These are phyloP conservation scores for Fusarium globosum DNA, from an alignment of 2,329 filamentous ascomycete genomes.

Conservation along the genomic window DNA sequence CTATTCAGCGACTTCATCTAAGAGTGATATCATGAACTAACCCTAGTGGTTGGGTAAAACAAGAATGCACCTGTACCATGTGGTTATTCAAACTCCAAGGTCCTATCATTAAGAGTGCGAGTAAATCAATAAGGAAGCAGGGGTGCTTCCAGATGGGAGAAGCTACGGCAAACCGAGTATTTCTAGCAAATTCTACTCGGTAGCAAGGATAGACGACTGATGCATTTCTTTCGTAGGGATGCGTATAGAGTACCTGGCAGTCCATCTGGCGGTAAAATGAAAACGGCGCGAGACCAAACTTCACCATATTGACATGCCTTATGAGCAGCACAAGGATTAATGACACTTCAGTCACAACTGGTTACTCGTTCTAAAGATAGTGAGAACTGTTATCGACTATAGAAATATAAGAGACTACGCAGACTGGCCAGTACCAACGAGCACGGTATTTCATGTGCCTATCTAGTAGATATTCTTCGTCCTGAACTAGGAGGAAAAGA, in stretches of 20 bases:
- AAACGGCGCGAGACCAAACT: background rate
- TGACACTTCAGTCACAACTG: background rate
- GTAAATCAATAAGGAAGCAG: background rate
- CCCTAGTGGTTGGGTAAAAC: background rate
- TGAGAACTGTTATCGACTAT: background rate
- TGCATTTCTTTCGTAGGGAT: background rate
- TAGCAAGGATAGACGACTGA: background rate
- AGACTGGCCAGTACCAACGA: slow-evolving; percentile 6
- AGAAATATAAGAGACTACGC: background rate
- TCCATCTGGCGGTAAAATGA: slow-evolving; percentile 27
- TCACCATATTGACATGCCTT: slow-evolving; percentile 11
- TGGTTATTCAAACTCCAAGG: background rate
- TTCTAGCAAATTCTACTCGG: background rate
- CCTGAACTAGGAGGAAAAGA: slow-evolving; percentile 41
- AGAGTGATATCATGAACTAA: background rate
- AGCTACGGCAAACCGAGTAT: background rate
- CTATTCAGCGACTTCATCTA: background rate
- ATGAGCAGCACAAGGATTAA: background rate
- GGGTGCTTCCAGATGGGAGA: background rate
- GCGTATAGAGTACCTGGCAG: slow-evolving; percentile 1
- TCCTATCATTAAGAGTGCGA: background rate
- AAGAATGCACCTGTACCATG: background rate
- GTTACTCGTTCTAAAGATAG: background rate
- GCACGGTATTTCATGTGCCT: slow-evolving; percentile 11
- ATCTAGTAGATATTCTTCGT: slow-evolving; percentile 13